Conservation (phyloP, 2,329 filamentous ascomycete genomes). For the Ceratocystis cacaofunesta region DNA sequence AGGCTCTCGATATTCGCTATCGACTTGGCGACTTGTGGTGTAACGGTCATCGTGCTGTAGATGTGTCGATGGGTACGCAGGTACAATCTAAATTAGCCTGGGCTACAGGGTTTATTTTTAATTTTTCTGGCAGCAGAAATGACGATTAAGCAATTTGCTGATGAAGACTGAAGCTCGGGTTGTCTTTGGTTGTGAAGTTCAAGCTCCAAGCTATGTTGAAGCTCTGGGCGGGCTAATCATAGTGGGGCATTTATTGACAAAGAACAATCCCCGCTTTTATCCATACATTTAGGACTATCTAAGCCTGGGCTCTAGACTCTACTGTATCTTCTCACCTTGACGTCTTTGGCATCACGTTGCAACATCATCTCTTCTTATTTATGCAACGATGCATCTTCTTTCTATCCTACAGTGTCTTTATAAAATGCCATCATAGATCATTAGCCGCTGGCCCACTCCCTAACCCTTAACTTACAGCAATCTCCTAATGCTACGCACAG, state of each 20-base stretch:
- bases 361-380: background rate
- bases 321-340: background rate
- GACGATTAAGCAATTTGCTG: background rate
- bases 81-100: background rate
- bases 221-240: background rate
- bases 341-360: background rate
- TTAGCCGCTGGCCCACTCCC: background rate
- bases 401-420: background rate
- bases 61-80: background rate
- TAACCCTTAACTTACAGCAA: background rate
- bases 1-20: conserved; percentile 29
- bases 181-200: background rate
- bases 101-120: background rate
- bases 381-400: background rate
- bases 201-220: background rate
- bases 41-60: conserved; percentile 25
- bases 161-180: background rate
- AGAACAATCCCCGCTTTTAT: background rate
- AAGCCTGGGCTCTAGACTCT: background rate
- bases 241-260: background rate
- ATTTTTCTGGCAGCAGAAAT: no score
- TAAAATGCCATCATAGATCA: background rate
- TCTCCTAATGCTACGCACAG: background rate
- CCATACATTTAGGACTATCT: background rate
- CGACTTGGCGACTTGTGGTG: conserved; percentile 29